These are phyloP conservation scores for Acrodontium crateriforme DNA, from an alignment of 2,329 filamentous ascomycete species.

Conservation along the genomic window DNA sequence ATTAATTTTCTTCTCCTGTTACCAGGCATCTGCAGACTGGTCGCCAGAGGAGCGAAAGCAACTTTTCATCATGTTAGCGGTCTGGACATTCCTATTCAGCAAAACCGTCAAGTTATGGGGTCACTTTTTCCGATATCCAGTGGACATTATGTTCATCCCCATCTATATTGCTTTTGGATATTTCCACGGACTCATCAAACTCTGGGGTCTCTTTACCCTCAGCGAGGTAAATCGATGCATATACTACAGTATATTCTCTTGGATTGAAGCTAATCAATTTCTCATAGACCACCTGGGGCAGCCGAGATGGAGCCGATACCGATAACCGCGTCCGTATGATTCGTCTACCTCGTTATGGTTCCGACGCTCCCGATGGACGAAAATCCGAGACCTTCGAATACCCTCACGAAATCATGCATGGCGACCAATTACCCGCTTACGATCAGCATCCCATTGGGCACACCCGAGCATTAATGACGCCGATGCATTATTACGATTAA, in stretches of 20 bases:
- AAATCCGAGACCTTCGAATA: conserved; percentile 21
- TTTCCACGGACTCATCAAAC: conserved; percentile 83
- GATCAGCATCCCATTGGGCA: conserved; percentile 15
- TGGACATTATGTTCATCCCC: conserved; percentile 65
- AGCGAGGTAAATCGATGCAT: conserved; percentile 44
- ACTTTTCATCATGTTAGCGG: conserved; percentile 45
- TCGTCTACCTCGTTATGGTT: conserved; percentile 21
- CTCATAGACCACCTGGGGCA: conserved; percentile 81
- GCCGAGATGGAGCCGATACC: conserved; percentile 77
- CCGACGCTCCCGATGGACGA: conserved; percentile 15
- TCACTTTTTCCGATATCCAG: conserved; percentile 71
- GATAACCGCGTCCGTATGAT: conserved; percentile 62
- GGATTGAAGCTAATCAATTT: conserved; percentile 9
- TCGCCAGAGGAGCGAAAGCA: conserved; percentile 26
- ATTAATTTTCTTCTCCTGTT: conserved; percentile 54
- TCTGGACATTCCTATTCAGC: conserved; percentile 66
- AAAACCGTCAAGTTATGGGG: conserved; percentile 86
- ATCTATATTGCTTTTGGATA: conserved; percentile 86
- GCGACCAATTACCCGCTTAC: conserved; percentile 20
- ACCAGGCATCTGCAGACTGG: conserved; percentile 46
- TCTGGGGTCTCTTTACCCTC: conserved; percentile 68
- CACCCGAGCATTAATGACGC: too few relatives aligned
- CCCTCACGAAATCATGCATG: conserved; percentile 6
- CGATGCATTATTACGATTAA: conserved; percentile 20
- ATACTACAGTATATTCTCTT: background rate